Base-by-base conservation (phyloP, 1,139 yeast genomes). In the Yamadazyma atlantica region DNA sequence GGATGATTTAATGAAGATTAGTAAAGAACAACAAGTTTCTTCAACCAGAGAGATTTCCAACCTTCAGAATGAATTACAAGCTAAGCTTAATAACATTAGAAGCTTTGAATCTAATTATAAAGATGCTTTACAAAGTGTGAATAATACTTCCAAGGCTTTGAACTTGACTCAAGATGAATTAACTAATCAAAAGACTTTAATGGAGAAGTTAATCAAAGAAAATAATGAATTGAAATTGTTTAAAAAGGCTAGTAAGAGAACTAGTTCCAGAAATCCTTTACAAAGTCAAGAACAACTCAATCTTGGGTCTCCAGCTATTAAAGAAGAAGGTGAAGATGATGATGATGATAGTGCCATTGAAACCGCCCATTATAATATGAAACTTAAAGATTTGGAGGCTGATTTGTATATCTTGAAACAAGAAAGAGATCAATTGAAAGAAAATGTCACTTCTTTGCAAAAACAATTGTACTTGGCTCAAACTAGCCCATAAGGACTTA, bases 321-420 rank as follows among this genome's bases (percentile, higher is more conserved):
- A 29, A 29, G 60, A 53, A 26, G 62, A 41, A 23, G 12, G 13
- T 13, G 36, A 23, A 5, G 60, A 53, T 22, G 73, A 63, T 19
- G 76, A 74, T 26, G 77, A 73, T n/a, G 73, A 67, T 23, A 69
- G 63, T 35, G 76, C 69, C 37, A 69, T 79, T 40, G 66, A 69
- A 34, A 77, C 73, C 47, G 87, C 87, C 29, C 90, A 85, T 49
- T 83, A 75, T 54, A 85, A 82, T 48, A 71, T 87, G 68, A 86
- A 83, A 59, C 73, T 88, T 32, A 81, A 85, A 52, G 96, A 88
- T 52, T 67, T 88, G 52, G 86, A 87, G 51, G 95, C 96, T 2
- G 95, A 87, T 56, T 68, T 88, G 51, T 85, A 76, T 50, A 84
- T 88, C 44, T 72, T 84, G 51, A 82, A 81, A 50, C 92, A 87